Evolutionary conservation across 2,329 filamentous ascomycete genomes (phyloP).

Genomic region (Hypoxylon sp.): DNA sequence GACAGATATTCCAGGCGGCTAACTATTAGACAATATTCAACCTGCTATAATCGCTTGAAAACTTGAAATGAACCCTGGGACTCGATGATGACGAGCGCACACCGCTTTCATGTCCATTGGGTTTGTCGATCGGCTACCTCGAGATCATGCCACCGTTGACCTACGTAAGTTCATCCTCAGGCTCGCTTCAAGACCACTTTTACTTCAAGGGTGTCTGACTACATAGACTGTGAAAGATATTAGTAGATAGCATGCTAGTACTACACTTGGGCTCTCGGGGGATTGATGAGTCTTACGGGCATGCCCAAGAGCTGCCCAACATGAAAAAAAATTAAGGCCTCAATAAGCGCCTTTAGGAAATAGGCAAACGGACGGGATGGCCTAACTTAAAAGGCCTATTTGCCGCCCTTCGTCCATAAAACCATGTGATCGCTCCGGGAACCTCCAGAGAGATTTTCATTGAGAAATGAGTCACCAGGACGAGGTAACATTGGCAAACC

Average conservation of each 20-base stretch:
- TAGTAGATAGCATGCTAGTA: conserved; percentile 7
- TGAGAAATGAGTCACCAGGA: conserved; percentile 11
- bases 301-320: conserved; percentile 28
- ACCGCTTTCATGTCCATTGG: conserved; percentile 18
- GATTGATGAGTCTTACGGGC: conserved; percentile 20
- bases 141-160: conserved; percentile 11
- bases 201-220: conserved; percentile 22
- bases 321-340: conserved; percentile 13
- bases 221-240: neutral
- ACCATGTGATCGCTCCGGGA: conserved; percentile 4
- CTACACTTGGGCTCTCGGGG: conserved; percentile 13
- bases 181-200: conserved; percentile 5
- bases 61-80: conserved; percentile 2
- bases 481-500: neutral
- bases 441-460: neutral
- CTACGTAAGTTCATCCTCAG: conserved; percentile 24
- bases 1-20: conserved; percentile 8
- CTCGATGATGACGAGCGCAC: conserved; percentile 19
- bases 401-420: conserved; percentile 7
- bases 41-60: conserved; percentile 6
- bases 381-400: neutral
- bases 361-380: neutral
- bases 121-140: conserved; percentile 31
- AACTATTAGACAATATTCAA: conserved; percentile 24
- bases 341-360: neutral